Evolutionary conservation across 1,284 basidiomycete genomes (phyloP), one percentile per base, ranked within the genome.

Genomic region (Trichosporon asahii): DNA sequence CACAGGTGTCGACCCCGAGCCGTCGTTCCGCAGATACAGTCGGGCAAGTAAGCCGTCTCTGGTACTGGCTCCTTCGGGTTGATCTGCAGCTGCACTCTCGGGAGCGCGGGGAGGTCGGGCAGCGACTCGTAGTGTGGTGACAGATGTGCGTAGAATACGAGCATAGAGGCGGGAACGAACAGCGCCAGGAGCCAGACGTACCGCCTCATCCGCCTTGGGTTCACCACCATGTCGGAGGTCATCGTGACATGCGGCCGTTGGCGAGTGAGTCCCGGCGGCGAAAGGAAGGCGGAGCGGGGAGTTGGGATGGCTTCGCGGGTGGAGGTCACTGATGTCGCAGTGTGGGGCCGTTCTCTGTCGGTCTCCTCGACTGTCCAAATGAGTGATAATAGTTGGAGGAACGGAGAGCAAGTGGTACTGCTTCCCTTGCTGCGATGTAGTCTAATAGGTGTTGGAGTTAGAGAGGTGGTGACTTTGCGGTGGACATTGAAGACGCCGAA

Each of bases 1-100:
- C 82, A 83, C 18, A 82, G 67, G 63, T 77, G 31, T 53, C 72
- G 66, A 6, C 80, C 80, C 18, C 72, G 76, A 23, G 70, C 67
- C 31, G 78, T 80, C 3, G 55, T 65, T 21, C 79, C 79, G 63
- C 80, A 82, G 3, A 71, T 44, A 66, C 80, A 82, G 27, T 61
- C 57, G 1, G 57, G 57, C 29, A 64, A 12, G 18, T 64, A 46
- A 12, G 49, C 23, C 2, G 49, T 40, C 9, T 60, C 57, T 1
- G 57, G 57, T 1, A 23, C 27, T 18, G 57, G 57, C 57, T 61
- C 18, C 40, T 44, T 44, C 0, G 57, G 57, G 57, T 61, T 33
- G 57, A 67, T 68, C 49, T 73, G 69, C 31, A 81, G 75, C 3
- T 70, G 72, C 0, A 83, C 77, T 14, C 68, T 76, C 2, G 82